Percentiles rank a stretch among this genome's conserved stretches.
These are phyloP conservation scores for Cercospora canescens DNA, from an alignment of 2,329 filamentous ascomycete genomes.

Conservation along the genomic window DNA sequence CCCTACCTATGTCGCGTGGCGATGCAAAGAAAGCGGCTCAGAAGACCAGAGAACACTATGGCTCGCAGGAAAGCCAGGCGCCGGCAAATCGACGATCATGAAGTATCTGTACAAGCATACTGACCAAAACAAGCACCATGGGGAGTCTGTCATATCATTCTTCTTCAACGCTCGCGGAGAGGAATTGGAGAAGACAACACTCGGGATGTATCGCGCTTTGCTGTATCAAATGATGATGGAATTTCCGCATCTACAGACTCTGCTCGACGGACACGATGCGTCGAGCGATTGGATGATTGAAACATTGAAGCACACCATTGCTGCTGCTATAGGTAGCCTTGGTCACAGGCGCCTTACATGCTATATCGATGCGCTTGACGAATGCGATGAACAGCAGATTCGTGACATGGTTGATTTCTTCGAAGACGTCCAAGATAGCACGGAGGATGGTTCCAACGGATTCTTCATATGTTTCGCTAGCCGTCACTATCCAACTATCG, in stretches of 20 bases:
- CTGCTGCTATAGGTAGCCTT: constrained; percentile 31
- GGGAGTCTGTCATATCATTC: constrained; percentile 41
- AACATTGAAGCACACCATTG: constrained; percentile 33
- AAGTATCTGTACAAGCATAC: constrained; percentile 27
- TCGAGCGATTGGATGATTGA: constrained; percentile 23
- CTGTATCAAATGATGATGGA: constrained; percentile 48
- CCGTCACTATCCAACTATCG: constrained; percentile 47
- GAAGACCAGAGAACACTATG: constrained; percentile 39
- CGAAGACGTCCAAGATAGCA: constrained; percentile 32
- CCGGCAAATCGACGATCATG: constrained; percentile 43
- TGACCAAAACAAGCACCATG: constrained; percentile 16
- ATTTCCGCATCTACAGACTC: constrained; percentile 36
- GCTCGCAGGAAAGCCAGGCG: constrained; percentile 43
- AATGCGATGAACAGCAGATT: constrained; percentile 43
- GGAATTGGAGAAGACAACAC: constrained; percentile 45
- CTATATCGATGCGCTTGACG: constrained; percentile 50
- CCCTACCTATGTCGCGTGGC: constrained; percentile 42
- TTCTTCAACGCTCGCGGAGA: constrained; percentile 53
- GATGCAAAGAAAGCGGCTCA: constrained; percentile 24
- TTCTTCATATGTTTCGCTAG: constrained; percentile 44
- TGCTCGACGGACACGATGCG: constrained; percentile 30
- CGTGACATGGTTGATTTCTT: constrained; percentile 42
- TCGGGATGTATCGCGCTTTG: constrained; percentile 55
- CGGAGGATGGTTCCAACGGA: background rate
- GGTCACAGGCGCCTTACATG: constrained; percentile 32